Base-by-base conservation (phyloP, 306 rosid species). In the Prinsepia uniflora region DNA sequence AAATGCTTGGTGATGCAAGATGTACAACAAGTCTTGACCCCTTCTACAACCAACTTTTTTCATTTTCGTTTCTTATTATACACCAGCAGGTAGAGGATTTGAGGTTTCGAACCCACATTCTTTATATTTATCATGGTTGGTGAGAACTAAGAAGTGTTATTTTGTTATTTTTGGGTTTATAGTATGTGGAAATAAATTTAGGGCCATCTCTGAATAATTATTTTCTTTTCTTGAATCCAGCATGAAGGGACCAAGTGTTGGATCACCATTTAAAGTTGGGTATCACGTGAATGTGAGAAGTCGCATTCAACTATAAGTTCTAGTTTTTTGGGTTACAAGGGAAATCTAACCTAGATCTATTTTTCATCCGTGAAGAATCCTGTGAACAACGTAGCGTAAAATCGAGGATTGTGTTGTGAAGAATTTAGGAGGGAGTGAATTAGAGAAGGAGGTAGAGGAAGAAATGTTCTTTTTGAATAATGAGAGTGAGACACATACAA, bases 41-140 rank as follows among this genome's bases (percentile, higher is more conserved):
- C 13, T 53, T 41, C 39, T n/a, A 54, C 50, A 68, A 24, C 50
- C 17, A 52, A 19, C 30, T 24, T 53, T 53, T 44, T 68, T 24
- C 18, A 18, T 52, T 53, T 68, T 68, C 18, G 36, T 30, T 48
- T 66, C 48, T 47, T n/a, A 17, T 39, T 36, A 6, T 7, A 6
- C 63, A 19, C 19, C 19, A 53, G 15, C 52, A 52, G 18, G 49
- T 22, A 52, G 36, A 30, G 13, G 58, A 40, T 53, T 18, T 68
- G 72, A 30, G 13, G 58, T 19, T 53, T 18, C 53, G 72, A 49
- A 50, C 47, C 36, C 9, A 47, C 57, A 9, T 65, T 40, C 69
- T 12, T 44, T 46, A 20, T 65, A 9, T 9, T 43, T 0, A 15
- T 30, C 30, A 49, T 67, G 4, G 43, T 65, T 46, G 68, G 30